phyloP scores from a whole-genome alignment of 441 rosid species.

The Croton setiger region DNA sequence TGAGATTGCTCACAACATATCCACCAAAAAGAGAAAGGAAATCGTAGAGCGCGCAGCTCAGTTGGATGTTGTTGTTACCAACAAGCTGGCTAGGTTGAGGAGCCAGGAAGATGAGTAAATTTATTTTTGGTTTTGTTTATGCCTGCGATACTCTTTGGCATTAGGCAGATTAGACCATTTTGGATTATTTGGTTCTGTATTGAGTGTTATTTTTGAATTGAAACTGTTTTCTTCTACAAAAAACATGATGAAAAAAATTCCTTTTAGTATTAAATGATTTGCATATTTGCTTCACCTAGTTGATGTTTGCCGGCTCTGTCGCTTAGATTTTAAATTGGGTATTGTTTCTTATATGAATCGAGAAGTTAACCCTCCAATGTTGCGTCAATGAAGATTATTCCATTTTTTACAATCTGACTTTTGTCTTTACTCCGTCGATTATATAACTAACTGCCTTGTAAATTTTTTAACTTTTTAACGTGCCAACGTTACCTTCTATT shows the following conservation, averaged over 20 bases:
- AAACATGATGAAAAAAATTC: background rate
- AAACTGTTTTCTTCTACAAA: background rate
- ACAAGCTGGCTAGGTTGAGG: conserved; percentile 65
- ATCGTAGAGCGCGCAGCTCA: conserved; percentile 68
- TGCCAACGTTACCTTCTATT: too few species aligned
- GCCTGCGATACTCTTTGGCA: conserved; percentile 5
- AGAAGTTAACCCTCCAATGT: too few species aligned
- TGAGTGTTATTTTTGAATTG: background rate
- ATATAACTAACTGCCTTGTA: too few species aligned
- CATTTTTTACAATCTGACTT: too few species aligned
- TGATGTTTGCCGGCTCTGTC: too few species aligned
- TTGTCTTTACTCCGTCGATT: too few species aligned
- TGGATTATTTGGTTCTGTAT: conserved; percentile 10
- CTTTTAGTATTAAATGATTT: background rate
- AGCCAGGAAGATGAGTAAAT: conserved; percentile 72
- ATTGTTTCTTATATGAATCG: too few species aligned
- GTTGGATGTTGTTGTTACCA: conserved; percentile 67
- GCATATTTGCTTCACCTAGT: background rate
- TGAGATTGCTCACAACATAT: conserved; percentile 61
- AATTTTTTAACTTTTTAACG: too few species aligned
- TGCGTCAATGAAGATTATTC: too few species aligned
- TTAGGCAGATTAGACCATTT: conserved; percentile 16
- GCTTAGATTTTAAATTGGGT: too few species aligned
- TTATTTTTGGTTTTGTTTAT: conserved; percentile 6
- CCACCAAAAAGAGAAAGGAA: conserved; percentile 64